Conservation (phyloP, 2,329 filamentous ascomycete species). For the Xylaria sp. region DNA sequence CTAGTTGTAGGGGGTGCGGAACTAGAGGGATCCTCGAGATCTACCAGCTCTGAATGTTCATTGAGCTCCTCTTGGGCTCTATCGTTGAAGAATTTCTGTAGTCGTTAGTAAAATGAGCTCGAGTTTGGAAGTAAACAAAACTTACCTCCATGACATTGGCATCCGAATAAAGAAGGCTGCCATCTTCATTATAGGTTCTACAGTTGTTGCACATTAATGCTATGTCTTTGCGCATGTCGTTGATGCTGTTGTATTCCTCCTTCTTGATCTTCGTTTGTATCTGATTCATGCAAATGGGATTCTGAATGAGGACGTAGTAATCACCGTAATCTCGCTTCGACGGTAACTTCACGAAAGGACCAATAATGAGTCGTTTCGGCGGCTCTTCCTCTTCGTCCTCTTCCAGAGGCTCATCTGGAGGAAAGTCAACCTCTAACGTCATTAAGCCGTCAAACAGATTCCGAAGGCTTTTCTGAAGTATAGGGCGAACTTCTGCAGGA, state of each 20-base stretch:
- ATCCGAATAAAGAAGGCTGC: slow-evolving; percentile 89
- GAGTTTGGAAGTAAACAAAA: slow-evolving; percentile 40
- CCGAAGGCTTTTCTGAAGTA: slow-evolving; percentile 83
- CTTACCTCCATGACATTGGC: slow-evolving; percentile 92
- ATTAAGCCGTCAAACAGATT: slow-evolving; percentile 82
- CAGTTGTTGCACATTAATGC: slow-evolving; percentile 89
- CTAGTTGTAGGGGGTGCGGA: slow-evolving; percentile 64
- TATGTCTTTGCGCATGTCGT: slow-evolving; percentile 85
- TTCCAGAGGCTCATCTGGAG: slow-evolving; percentile 59
- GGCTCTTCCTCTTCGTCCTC: slow-evolving; percentile 68
- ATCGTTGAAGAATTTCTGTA: slow-evolving; percentile 66
- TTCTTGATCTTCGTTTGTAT: slow-evolving; percentile 96
- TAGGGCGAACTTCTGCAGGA: slow-evolving; percentile 73
- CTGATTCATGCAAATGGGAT: slow-evolving; percentile 94
- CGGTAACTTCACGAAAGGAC: slow-evolving; percentile 91
- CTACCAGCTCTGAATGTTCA: slow-evolving; percentile 65
- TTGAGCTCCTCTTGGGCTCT: slow-evolving; percentile 64
- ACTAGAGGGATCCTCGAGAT: slow-evolving; percentile 61
- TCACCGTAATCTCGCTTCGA: slow-evolving; percentile 91
- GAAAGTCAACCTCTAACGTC: slow-evolving; percentile 82
- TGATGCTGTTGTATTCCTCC: slow-evolving; percentile 86
- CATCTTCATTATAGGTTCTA: slow-evolving; percentile 95
- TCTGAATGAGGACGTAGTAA: slow-evolving; percentile 93
- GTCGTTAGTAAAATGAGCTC: slow-evolving; percentile 48
- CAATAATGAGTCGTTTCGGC: slow-evolving; percentile 83